Evolutionary conservation across 495 filamentous ascomycete genomes (phyloP), one percentile per base, ranked within the genome.

Genomic region (Penicillium flavigenum): DNA sequence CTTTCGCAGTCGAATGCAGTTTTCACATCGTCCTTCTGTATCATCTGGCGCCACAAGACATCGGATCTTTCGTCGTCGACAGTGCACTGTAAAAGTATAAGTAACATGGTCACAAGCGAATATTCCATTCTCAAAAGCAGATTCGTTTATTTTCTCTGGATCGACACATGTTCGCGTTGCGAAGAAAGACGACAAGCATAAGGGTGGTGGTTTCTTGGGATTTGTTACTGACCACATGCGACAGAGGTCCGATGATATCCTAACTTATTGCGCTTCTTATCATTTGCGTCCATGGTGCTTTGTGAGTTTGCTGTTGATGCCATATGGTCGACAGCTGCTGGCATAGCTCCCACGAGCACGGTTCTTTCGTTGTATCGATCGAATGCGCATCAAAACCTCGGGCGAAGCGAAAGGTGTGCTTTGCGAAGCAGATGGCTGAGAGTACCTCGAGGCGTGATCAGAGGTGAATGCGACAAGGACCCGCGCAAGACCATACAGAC

Each of bases 191-290:
- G 48, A 24, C 14, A n/a, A 26, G 32, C 12, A 46, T 38, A 44
- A 19, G 9, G 22, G 41, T 31, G 43, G 38, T 34, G 24, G 16
- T 34, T 43, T 39, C 36, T 34, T 24, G 51, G 26, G 44, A 38
- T 17, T 20, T 50, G 39, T 42, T 53, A 86, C 92, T 86, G 82
- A 98, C 94, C 89, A 81, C 94, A 98, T 62, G 94, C 94, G 70
- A 98, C 91, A 54, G 94, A 96, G 36, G 92, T 97, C 56, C 94
- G 87, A 79, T 97, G 93, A 72, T 98, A 98, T 31, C 94, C 94
- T 51, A 98, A 80, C 74, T 96, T 98, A 71, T 98, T 98, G 63
- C 94, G 87, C 71, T 89, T 88, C 76, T 94, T 96, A 65, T 96
- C 92, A 42, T 72, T 69, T 47, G 75, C 72, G 47, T 74, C 77